These are phyloP conservation scores for Clathrospora elynae DNA, from an alignment of 2,329 filamentous ascomycete genomes.

Conservation along the genomic window DNA sequence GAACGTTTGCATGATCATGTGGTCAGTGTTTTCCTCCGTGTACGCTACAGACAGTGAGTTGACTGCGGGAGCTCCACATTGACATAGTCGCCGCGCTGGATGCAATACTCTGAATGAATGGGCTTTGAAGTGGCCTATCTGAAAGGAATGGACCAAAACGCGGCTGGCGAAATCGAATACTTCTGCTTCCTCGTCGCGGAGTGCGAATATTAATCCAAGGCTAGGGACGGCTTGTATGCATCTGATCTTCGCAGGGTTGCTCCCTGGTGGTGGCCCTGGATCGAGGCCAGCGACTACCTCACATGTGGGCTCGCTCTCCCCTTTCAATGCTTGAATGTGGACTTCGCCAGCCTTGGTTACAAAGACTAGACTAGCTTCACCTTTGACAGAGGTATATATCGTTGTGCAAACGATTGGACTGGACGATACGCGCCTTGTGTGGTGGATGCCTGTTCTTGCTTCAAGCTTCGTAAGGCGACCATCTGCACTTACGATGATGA, in stretches of 20 bases:
- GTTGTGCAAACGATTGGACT: constrained; percentile 35
- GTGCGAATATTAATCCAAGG: constrained; percentile 65
- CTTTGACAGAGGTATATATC: constrained; percentile 36
- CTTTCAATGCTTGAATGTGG: constrained; percentile 37
- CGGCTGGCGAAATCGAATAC: constrained; percentile 65
- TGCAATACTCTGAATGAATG: constrained; percentile 66
- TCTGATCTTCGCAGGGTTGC: constrained; percentile 54
- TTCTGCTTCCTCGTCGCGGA: constrained; percentile 62
- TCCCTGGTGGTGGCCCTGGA: constrained; percentile 42
- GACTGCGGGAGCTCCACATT: constrained; percentile 62
- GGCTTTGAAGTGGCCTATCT: constrained; percentile 62
- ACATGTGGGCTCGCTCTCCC: constrained; percentile 32
- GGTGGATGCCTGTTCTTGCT: constrained; percentile 50
- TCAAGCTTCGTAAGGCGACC: constrained; percentile 66
- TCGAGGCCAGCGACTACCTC: constrained; percentile 44
- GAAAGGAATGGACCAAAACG: constrained; percentile 65
- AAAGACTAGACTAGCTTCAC: constrained; percentile 38
- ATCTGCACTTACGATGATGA: constrained; percentile 68
- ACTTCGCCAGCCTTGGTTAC: constrained; percentile 44
- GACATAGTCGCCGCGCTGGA: constrained; percentile 56
- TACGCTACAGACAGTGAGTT: constrained; percentile 69
- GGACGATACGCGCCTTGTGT: constrained; percentile 36
- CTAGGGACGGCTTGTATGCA: constrained; percentile 65
- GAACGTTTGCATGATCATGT: constrained; percentile 70
- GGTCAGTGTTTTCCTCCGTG: constrained; percentile 61